Evolutionary conservation across 73 alveolate genomes (phyloP), one percentile per base, ranked within the genome.

Genomic region (Chromera velia): DNA sequence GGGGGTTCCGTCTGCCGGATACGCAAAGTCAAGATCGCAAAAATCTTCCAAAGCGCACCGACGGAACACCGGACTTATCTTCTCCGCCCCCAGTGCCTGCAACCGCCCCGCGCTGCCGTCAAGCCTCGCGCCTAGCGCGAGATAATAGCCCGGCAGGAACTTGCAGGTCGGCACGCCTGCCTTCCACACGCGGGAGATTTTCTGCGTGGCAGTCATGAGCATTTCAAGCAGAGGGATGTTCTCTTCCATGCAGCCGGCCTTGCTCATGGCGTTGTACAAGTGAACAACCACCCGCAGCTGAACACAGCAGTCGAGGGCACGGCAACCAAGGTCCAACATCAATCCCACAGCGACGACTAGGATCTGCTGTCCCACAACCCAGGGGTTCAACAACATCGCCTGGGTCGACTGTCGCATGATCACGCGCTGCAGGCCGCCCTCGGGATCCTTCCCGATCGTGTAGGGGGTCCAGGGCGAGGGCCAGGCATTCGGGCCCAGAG

Each of bases 341-440:
- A 66, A 33, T n/a, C 46, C 73, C 18, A 66, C 34, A 22, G 29
- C 45, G 7, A 40, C 73, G 9, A 66, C 73, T 27, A 66, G 40
- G 26, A 28, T 33, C 73, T 66, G 73, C 73, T 66, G 73, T 17
- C 73, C 73, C 1, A 40, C 73, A 33, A 66, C 73, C 73, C 73
- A 66, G 29, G 73, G 73, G 31, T 66, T 66, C 73, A 66, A 30
- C 4, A 66, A 40, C 73, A 66, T 1, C 1, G 73, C 73, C 18
- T 66, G 29, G 19, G n/a, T 40, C 10, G 46, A 40, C 73, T 66
- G 73, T 40, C n/a, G 19, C n/a, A n/a, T n/a, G n/a, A n/a, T n/a
- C n/a, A n/a, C n/a, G n/a, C n/a, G n/a, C n/a, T n/a, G n/a, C n/a
- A n/a, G n/a, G n/a, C n/a, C n/a, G n/a, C n/a, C n/a, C n/a, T n/a